Evolutionary conservation across 108 stramenopile genomes (phyloP).

Genomic region (Skeletonema potamos): DNA sequence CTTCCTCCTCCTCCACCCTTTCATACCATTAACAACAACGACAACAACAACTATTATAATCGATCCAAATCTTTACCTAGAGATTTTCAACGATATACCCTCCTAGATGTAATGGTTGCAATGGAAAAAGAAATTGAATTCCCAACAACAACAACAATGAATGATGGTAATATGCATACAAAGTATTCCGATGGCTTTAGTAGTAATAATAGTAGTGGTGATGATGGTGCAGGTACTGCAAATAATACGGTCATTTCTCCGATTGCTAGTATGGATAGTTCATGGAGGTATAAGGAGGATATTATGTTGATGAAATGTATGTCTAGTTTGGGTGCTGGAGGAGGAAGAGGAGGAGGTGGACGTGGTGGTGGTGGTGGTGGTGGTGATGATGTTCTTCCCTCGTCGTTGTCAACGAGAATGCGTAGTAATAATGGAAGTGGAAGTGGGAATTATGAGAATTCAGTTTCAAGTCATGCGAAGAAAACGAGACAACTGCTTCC

Average conservation of each 20-base stretch:
- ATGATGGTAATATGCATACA: not conserved
- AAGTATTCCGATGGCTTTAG: not conserved
- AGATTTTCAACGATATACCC: not conserved
- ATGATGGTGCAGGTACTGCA: not conserved
- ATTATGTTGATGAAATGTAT: not conserved
- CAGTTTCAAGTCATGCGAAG: not conserved
- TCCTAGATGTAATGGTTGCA: not conserved
- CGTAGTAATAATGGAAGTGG: not conserved
- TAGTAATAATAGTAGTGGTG: not conserved
- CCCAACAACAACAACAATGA: too few relatives aligned
- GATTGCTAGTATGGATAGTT: not conserved
- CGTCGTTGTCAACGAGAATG: not conserved
- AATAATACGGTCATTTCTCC: not conserved
- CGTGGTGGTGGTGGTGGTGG: not conserved
- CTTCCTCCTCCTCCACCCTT: not conserved
- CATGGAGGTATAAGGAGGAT: not conserved
- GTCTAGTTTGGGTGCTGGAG: not conserved
- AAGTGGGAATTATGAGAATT: not conserved
- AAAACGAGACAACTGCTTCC: not conserved
- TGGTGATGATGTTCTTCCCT: not conserved
- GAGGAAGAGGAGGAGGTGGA: not conserved
- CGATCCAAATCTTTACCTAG: not conserved
- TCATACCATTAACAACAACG: not conserved
- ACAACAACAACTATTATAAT: not conserved
- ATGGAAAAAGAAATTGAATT: not conserved